Percentiles rank a stretch among this genome's conserved stretches.
phyloP scores from a whole-genome alignment of 2,329 filamentous ascomycete species.

The Zymoseptoria passerinii region DNA sequence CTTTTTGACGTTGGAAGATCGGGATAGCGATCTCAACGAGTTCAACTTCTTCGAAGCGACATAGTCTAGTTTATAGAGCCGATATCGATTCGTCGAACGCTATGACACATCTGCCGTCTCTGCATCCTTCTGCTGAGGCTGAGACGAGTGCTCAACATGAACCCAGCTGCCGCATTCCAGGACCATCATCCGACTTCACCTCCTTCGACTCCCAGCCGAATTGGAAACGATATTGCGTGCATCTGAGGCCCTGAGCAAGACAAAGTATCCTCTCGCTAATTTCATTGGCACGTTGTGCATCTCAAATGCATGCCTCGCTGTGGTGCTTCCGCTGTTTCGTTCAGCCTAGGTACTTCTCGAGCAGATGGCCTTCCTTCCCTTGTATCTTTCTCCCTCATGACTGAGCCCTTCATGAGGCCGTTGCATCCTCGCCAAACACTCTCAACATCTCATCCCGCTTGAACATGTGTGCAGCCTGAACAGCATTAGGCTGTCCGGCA shows the following conservation, averaged over 20 bases:
- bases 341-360: background rate
- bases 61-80: background rate
- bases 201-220: background rate
- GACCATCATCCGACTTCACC: background rate
- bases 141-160: background rate
- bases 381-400: background rate
- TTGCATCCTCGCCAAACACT: conserved; percentile 27
- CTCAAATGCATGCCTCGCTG: background rate
- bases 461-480: conserved; percentile 42
- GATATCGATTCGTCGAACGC: background rate
- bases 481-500: conserved; percentile 38
- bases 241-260: background rate
- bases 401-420: background rate
- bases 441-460: conserved; percentile 30
- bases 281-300: background rate
- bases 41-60: background rate
- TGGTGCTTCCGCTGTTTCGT: too few relatives aligned
- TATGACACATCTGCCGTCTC: too few relatives aligned
- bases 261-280: background rate
- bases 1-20: background rate
- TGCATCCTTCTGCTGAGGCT: too few relatives aligned
- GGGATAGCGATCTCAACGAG: background rate
- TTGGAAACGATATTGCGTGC: too few relatives aligned
- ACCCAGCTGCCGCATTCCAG: background rate
- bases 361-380: background rate